A percentile compares a stretch with the other conserved stretches of the same genome.
Conservation (phyloP, 306 rosid species). For the Citrullus amarus region DNA sequence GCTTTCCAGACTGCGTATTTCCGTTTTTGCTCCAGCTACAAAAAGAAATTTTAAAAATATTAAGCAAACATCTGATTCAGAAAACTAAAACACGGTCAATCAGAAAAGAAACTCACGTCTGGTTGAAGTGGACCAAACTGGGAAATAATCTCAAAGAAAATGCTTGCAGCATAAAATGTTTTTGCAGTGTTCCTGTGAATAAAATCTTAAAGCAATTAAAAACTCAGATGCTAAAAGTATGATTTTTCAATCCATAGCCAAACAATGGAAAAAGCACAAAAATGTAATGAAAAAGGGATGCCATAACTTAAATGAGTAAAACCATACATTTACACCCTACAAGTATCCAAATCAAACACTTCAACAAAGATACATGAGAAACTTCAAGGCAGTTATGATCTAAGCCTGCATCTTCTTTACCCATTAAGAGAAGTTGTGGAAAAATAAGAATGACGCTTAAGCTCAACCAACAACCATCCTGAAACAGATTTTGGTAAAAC, state of each 20-base stretch:
- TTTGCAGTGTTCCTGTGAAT: constrained; percentile 83
- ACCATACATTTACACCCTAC: neutral
- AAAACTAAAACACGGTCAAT: constrained; percentile 2
- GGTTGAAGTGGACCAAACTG: constrained; percentile 82
- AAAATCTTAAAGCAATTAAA: neutral
- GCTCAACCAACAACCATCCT: neutral
- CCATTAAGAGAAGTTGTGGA: neutral
- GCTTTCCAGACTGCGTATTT: constrained; percentile 99
- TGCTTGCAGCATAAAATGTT: constrained; percentile 98
- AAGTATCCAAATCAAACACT: neutral
- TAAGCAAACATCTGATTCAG: neutral
- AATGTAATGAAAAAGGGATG: neutral
- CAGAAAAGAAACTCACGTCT: constrained; percentile 52
- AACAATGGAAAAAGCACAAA: neutral
- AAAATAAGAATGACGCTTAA: neutral
- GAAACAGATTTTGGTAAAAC: neutral
- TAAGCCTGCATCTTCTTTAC: neutral
- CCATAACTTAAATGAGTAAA: neutral
- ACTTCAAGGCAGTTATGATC: neutral
- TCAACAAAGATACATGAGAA: neutral
- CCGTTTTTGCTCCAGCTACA: constrained; percentile 95
- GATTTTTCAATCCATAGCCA: neutral
- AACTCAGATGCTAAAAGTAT: neutral
- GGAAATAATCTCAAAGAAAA: constrained; percentile 84
- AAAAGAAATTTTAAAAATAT: constrained; percentile 17